Conservation (phyloP, 2,329 filamentous ascomycete species). For the Tolypocladium inflatum region DNA sequence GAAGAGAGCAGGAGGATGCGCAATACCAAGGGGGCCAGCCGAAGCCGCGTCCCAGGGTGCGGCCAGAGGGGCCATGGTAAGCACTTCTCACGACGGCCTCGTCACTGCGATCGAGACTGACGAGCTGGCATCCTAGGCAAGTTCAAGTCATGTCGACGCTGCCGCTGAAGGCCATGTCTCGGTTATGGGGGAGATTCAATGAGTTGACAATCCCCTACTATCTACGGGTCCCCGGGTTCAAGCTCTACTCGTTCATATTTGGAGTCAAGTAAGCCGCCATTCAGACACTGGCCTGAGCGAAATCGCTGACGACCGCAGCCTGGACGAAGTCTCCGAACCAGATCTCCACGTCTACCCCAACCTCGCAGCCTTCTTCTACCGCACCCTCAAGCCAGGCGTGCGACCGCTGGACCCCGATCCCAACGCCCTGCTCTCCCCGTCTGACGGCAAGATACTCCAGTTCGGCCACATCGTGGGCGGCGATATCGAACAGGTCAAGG, state of each 20-base stretch:
- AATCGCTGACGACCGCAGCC: conserved; percentile 30
- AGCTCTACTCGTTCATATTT: conserved; percentile 82
- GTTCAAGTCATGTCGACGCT: conserved; percentile 91
- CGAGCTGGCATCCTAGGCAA: conserved; percentile 42
- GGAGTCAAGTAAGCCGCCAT: conserved; percentile 57
- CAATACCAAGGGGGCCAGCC: conserved; percentile 31
- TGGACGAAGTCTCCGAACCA: conserved; percentile 77
- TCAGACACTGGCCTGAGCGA: neutral
- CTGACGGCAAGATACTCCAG: conserved; percentile 85
- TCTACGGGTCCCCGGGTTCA: conserved; percentile 80
- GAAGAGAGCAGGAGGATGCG: conserved; percentile 31
- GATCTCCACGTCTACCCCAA: conserved; percentile 89
- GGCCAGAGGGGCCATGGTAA: conserved; percentile 78
- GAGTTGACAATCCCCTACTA: conserved; percentile 82
- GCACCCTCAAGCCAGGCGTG: conserved; percentile 78
- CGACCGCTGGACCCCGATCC: conserved; percentile 76
- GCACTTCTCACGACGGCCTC: conserved; percentile 1
- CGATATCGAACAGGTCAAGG: conserved; percentile 97
- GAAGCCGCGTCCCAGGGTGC: conserved; percentile 51
- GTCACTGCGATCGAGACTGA: neutral
- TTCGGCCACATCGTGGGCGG: conserved; percentile 87
- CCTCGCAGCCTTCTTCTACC: conserved; percentile 94
- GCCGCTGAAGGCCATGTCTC: conserved; percentile 81
- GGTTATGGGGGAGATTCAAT: conserved; percentile 86
- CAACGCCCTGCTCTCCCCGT: conserved; percentile 74